A percentile compares a stretch with the other conserved stretches of the same genome.
phyloP scores from a whole-genome alignment of 1,284 basidiomycete genomes.

The Lentinula novae-zelandiae region DNA sequence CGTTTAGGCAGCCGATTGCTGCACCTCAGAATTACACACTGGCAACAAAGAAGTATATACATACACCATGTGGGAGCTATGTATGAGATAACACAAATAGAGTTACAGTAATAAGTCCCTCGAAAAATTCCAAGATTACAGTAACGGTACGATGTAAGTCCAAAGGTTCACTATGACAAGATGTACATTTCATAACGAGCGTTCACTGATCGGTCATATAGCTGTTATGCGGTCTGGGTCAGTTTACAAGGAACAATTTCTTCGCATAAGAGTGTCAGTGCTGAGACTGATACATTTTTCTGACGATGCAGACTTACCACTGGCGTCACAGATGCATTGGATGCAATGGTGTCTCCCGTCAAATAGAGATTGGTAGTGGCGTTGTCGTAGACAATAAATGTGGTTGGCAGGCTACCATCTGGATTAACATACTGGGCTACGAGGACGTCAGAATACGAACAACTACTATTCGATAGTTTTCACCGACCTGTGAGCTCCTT shows the following conservation, averaged over 20 bases:
- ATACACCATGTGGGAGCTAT: too few species aligned
- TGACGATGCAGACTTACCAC: slow-evolving; percentile 24
- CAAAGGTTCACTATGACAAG: not conserved
- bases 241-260: not conserved
- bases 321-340: slow-evolving; percentile 23
- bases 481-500: slow-evolving; percentile 31
- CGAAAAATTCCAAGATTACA: too few species aligned
- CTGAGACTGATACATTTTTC: too few species aligned
- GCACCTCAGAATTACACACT: too few species aligned
- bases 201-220: not conserved
- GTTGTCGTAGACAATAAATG: slow-evolving; percentile 32
- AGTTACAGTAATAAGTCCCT: too few species aligned
- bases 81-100: too few species aligned
- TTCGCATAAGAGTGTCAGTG: not conserved
- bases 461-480: not conserved
- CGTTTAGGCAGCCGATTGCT: too few species aligned
- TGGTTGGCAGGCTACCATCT: slow-evolving; percentile 29
- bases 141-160: not conserved
- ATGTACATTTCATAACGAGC: not conserved
- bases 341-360: slow-evolving; percentile 32
- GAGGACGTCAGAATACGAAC: not conserved
- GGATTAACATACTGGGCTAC: slow-evolving; percentile 37
- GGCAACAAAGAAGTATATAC: too few species aligned
- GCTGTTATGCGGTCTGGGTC: not conserved
- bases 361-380: slow-evolving; percentile 34